phyloP scores from a whole-genome alignment of 495 filamentous ascomycete species.

The Monascus purpureus region DNA sequence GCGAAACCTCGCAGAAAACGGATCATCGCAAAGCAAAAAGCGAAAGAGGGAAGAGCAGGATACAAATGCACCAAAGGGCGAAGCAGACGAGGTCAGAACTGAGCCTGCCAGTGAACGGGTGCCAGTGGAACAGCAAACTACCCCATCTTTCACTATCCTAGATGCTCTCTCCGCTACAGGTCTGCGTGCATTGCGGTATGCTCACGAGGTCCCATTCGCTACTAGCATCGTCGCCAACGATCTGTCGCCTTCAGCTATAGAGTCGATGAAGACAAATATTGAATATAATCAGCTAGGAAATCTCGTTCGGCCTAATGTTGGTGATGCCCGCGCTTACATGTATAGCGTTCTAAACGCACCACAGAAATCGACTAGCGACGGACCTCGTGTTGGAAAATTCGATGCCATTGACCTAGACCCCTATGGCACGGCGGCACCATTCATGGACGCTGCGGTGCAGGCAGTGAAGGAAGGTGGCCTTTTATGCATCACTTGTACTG shows the following conservation, averaged over 20 bases:
- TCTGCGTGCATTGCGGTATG: constrained; percentile 81
- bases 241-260: constrained; percentile 58
- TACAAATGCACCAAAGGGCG: constrained; percentile 1
- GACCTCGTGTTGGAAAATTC: constrained; percentile 33
- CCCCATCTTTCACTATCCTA: constrained; percentile 56
- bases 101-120: constrained; percentile 1
- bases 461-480: constrained; percentile 73
- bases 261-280: constrained; percentile 70
- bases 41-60: constrained; percentile 25
- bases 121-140: constrained; percentile 5
- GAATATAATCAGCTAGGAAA: constrained; percentile 60
- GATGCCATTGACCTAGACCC: constrained; percentile 95
- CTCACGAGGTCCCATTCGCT: constrained; percentile 70
- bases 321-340: constrained; percentile 86
- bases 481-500: constrained; percentile 91
- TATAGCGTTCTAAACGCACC: constrained; percentile 40
- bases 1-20: constrained; percentile 28
- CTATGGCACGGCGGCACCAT: constrained; percentile 83
- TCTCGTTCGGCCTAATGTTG: constrained; percentile 56
- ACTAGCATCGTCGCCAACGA: constrained; percentile 85
- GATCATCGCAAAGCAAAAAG: constrained; percentile 34
- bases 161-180: constrained; percentile 94
- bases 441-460: constrained; percentile 81
- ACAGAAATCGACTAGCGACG: constrained; percentile 1
- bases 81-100: constrained; percentile 1